phyloP scores from a whole-genome alignment of 2,329 filamentous ascomycete genomes.

The Rhytidhysteron rufulum region DNA sequence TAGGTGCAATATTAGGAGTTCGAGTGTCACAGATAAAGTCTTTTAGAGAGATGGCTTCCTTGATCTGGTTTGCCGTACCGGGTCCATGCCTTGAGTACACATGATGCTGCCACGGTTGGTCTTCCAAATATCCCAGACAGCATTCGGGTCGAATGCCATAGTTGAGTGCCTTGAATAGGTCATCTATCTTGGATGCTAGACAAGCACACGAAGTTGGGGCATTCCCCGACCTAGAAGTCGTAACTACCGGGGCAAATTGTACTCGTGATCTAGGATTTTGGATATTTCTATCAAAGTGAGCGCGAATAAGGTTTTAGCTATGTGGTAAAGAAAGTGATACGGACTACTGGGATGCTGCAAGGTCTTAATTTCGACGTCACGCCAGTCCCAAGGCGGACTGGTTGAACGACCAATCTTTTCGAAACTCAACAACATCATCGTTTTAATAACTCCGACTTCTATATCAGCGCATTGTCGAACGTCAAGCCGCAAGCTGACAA shows the following conservation, averaged over 20 bases:
- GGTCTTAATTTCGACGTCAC: constrained; percentile 7
- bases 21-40: constrained; percentile 1
- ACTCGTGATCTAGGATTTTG: background rate
- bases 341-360: background rate
- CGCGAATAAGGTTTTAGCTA: background rate
- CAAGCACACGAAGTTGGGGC: background rate
- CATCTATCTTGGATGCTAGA: constrained; percentile 4
- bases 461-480: too few species aligned
- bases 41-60: constrained; percentile 2
- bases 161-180: constrained; percentile 6
- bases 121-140: constrained; percentile 7
- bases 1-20: background rate
- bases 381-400: constrained; percentile 7
- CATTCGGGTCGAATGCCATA: background rate
- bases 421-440: constrained; percentile 7
- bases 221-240: background rate
- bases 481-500: too few species aligned
- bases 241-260: constrained; percentile 2
- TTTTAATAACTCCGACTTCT: too few species aligned
- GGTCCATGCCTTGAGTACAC: constrained; percentile 5
- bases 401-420: background rate
- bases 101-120: constrained; percentile 6
- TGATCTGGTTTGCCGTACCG: background rate
- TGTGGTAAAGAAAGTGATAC: constrained; percentile 1
- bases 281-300: background rate